A percentile compares a stretch with the other conserved stretches of the same genome.
Evolutionary conservation across 2,329 filamentous ascomycete species (phyloP).

Genomic region (Colletotrichum agaves): DNA sequence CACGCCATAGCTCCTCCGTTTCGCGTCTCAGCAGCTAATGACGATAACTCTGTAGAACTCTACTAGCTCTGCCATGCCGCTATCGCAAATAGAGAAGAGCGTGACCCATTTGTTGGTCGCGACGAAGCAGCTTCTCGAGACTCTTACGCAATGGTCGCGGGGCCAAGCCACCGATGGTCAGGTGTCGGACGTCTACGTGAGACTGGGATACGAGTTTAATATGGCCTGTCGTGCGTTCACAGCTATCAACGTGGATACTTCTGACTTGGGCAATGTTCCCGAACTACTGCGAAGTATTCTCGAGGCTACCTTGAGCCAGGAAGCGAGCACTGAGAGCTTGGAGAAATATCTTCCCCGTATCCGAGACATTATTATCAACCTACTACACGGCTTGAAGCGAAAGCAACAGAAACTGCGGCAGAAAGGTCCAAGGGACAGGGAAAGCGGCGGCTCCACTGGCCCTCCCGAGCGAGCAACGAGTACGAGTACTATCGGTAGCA

Average conservation of each 20-base stretch:
- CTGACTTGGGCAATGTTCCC: slow-evolving; percentile 93
- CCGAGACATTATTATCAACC: slow-evolving; percentile 97
- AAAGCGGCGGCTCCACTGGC: slow-evolving; percentile 53
- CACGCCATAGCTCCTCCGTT: neutral
- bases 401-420: slow-evolving; percentile 90
- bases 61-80: slow-evolving; percentile 72
- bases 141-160: slow-evolving; percentile 96
- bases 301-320: slow-evolving; percentile 95
- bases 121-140: slow-evolving; percentile 97
- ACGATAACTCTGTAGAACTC: slow-evolving; percentile 37
- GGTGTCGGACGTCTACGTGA: slow-evolving; percentile 97
- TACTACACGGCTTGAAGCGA: slow-evolving; percentile 94
- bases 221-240: slow-evolving; percentile 97
- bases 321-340: slow-evolving; percentile 91
- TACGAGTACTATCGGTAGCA: slow-evolving; percentile 67
- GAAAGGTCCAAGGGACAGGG: slow-evolving; percentile 68
- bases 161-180: slow-evolving; percentile 91
- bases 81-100: slow-evolving; percentile 99
- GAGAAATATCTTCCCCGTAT: slow-evolving; percentile 95
- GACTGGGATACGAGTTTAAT: slow-evolving; percentile 98
- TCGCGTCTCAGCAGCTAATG: slow-evolving; percentile 8
- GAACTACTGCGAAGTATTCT: slow-evolving; percentile 90
- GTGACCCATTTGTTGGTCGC: slow-evolving; percentile 97
- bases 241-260: slow-evolving; percentile 95
- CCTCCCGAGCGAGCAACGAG: slow-evolving; percentile 65